Conservation (phyloP, 176 grass and related monocot genomes). For the Hyparrhenia diplandra region DNA sequence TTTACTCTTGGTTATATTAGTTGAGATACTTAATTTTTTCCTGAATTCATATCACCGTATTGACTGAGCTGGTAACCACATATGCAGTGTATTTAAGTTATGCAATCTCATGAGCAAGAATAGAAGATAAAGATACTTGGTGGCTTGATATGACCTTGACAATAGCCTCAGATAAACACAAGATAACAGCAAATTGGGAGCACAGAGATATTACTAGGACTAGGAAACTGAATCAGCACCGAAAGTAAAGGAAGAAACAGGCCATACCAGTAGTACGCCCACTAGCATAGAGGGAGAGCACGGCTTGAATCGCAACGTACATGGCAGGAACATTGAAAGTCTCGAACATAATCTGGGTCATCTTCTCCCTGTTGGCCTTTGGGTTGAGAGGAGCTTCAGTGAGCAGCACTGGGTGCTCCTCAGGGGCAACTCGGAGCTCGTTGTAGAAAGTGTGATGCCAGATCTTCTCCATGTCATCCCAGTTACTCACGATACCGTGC, state of each 20-base stretch:
- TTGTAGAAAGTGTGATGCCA: conserved; percentile 90
- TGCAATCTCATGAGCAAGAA: not conserved
- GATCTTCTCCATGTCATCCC: conserved; percentile 93
- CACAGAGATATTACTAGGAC: not conserved
- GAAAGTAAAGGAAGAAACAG: conserved; percentile 11
- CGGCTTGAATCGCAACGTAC: conserved; percentile 83
- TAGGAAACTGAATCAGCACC: not conserved
- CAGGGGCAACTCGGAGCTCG: too few species aligned
- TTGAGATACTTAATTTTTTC: not conserved
- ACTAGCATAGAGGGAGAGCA: conserved; percentile 87
- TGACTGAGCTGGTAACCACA: not conserved
- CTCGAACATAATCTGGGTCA: conserved; percentile 91
- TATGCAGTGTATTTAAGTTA: not conserved
- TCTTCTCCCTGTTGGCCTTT: conserved; percentile 89
- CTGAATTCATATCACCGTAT: not conserved
- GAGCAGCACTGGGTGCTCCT: conserved; percentile 83
- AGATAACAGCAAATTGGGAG: not conserved
- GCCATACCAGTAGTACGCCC: conserved; percentile 58
- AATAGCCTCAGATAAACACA: not conserved
- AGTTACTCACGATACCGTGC: conserved; percentile 77
- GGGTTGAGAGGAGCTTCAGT: conserved; percentile 87
- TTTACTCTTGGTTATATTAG: not conserved
- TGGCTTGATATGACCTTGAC: not conserved
- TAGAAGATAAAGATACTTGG: not conserved
- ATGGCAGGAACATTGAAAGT: conserved; percentile 84